Evolutionary conservation across 257 asterid genomes (phyloP).

Genomic region (Fraxinus excelsior): DNA sequence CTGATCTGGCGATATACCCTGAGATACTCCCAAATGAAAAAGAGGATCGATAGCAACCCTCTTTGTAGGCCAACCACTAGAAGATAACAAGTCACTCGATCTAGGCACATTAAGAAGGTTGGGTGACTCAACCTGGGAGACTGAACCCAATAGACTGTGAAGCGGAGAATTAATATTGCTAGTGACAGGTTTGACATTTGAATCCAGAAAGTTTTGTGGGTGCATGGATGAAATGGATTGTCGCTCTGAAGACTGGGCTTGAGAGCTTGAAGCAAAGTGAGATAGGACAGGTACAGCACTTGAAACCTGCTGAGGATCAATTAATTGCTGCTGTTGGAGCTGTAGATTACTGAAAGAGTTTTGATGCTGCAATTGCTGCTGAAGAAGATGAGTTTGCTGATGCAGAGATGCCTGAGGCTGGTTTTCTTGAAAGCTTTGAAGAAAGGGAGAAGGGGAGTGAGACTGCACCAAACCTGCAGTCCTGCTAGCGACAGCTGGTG

Average conservation of each 20-base stretch:
- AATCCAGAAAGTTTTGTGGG: constrained; percentile 40
- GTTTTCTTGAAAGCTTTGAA: constrained; percentile 38
- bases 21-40: constrained; percentile 33
- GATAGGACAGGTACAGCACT: constrained; percentile 34
- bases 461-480: constrained; percentile 37
- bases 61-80: constrained; percentile 63
- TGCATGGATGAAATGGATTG: constrained; percentile 46
- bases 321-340: constrained; percentile 32
- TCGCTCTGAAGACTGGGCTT: constrained; percentile 35
- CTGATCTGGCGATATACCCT: constrained; percentile 32
- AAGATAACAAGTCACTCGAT: constrained; percentile 41
- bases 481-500: constrained; percentile 33
- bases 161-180: constrained; percentile 48
- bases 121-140: constrained; percentile 48
- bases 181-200: constrained; percentile 35
- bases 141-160: constrained; percentile 53
- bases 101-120: constrained; percentile 44
- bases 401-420: constrained; percentile 36
- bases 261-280: constrained; percentile 46
- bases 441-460: constrained; percentile 38
- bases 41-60: constrained; percentile 63
- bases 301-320: constrained; percentile 47
- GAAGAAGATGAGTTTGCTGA: constrained; percentile 43
- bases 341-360: constrained; percentile 24
- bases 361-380: constrained; percentile 46